A percentile compares a stretch with the other conserved stretches of the same genome.
Conservation (phyloP, 2,329 filamentous ascomycete species). For the Lachnellula hyalina region DNA sequence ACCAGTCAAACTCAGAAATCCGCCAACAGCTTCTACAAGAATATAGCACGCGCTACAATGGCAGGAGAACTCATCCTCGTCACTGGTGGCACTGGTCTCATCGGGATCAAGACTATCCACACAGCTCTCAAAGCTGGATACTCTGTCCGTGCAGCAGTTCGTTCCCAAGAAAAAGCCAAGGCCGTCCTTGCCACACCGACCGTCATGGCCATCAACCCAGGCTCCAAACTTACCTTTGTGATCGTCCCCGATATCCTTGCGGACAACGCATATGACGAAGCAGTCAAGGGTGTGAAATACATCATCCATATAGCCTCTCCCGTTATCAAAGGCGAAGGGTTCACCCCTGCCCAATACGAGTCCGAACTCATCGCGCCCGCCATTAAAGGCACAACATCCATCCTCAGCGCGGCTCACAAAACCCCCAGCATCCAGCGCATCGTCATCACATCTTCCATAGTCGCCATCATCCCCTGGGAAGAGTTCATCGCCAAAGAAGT, state of each 20-base stretch:
- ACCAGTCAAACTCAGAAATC: neutral
- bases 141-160: slow-evolving; percentile 40
- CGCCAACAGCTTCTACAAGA: neutral
- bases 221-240: slow-evolving; percentile 13
- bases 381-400: slow-evolving; percentile 33
- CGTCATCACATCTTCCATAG: slow-evolving; percentile 39
- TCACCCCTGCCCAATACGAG: slow-evolving; percentile 44
- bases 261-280: slow-evolving; percentile 36
- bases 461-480: slow-evolving; percentile 38
- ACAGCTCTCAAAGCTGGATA: slow-evolving; percentile 32
- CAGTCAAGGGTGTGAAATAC: slow-evolving; percentile 35
- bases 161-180: slow-evolving; percentile 40
- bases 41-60: slow-evolving; percentile 4
- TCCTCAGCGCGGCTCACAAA: slow-evolving; percentile 36
- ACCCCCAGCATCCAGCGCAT: slow-evolving; percentile 35
- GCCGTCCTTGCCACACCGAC: slow-evolving; percentile 31
- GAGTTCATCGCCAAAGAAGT: slow-evolving; percentile 19
- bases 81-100: slow-evolving; percentile 41
- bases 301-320: slow-evolving; percentile 31
- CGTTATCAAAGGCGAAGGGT: slow-evolving; percentile 18
- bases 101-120: slow-evolving; percentile 45
- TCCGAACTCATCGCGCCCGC: slow-evolving; percentile 30
- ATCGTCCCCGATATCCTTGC: slow-evolving; percentile 38
- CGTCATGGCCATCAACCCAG: slow-evolving; percentile 33
- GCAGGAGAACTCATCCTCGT: slow-evolving; percentile 20